Conservation (phyloP, 495 filamentous ascomycete genomes). For the Podospora anserina region DNA sequence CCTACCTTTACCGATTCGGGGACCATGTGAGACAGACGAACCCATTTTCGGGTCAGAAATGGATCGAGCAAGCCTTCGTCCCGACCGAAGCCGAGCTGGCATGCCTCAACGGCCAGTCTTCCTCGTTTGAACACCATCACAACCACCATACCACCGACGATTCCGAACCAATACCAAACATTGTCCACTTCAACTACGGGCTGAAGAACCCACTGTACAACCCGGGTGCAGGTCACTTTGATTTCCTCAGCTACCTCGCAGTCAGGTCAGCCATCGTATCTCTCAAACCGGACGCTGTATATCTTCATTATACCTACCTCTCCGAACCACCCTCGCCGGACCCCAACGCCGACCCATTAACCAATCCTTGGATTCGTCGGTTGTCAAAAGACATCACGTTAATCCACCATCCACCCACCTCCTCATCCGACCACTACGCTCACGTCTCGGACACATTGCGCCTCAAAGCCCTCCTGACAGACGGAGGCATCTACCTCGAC, state of each 20-base stretch:
- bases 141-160: slow-evolving; percentile 6
- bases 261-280: slow-evolving; percentile 43
- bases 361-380: slow-evolving; percentile 43
- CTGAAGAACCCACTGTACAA: slow-evolving; percentile 39
- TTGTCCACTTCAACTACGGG: slow-evolving; percentile 48
- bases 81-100: slow-evolving; percentile 37
- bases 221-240: slow-evolving; percentile 38
- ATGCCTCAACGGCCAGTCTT: slow-evolving; percentile 35
- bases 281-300: slow-evolving; percentile 40
- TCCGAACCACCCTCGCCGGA: slow-evolving; percentile 38
- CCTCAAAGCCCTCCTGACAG: slow-evolving; percentile 38
- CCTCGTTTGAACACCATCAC: slow-evolving; percentile 15
- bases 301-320: slow-evolving; percentile 48
- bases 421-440: slow-evolving; percentile 38
- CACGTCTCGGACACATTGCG: slow-evolving; percentile 48
- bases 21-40: slow-evolving; percentile 41
- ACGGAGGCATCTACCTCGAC: slow-evolving; percentile 48
- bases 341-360: slow-evolving; percentile 34
- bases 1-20: slow-evolving; percentile 32
- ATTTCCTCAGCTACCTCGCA: slow-evolving; percentile 47
- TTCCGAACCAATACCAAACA: slow-evolving; percentile 43
- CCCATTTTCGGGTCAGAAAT: slow-evolving; percentile 42
- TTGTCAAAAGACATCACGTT: slow-evolving; percentile 41
- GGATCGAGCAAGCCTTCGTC: slow-evolving; percentile 39
- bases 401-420: slow-evolving; percentile 39